Evolutionary conservation across 495 filamentous ascomycete species (phyloP).

Genomic region (Penicillium canariense): DNA sequence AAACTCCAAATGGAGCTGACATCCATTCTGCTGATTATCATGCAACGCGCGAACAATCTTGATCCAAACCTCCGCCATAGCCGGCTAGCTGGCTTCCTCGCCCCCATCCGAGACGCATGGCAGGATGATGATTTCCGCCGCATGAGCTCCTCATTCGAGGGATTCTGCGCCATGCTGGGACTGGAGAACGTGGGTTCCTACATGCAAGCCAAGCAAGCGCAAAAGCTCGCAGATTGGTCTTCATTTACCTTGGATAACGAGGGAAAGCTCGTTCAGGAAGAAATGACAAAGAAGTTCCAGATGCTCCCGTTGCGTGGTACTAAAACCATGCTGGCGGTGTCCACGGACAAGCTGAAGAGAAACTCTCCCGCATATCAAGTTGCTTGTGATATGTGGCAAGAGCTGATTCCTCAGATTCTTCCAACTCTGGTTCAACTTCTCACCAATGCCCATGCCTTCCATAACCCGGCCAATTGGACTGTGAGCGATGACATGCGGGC

Average conservation of each 20-base stretch:
- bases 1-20: constrained; percentile 71
- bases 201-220: constrained; percentile 66
- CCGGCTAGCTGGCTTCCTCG: constrained; percentile 69
- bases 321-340: constrained; percentile 84
- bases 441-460: constrained; percentile 89
- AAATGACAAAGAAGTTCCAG: constrained; percentile 67
- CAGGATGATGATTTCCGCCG: constrained; percentile 64
- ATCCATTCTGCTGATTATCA: constrained; percentile 78
- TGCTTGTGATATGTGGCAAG: constrained; percentile 77
- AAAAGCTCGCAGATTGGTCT: constrained; percentile 82
- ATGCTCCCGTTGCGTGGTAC: constrained; percentile 78
- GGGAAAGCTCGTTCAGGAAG: constrained; percentile 71
- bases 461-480: constrained; percentile 82
- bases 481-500: constrained; percentile 75
- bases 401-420: constrained; percentile 76
- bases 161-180: constrained; percentile 77
- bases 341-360: constrained; percentile 81
- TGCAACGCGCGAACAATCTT: constrained; percentile 81
- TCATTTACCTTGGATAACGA: constrained; percentile 70
- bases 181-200: constrained; percentile 79
- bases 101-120: constrained; percentile 79
- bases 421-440: constrained; percentile 85
- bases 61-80: constrained; percentile 61
- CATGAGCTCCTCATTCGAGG: constrained; percentile 69
- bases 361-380: constrained; percentile 63